Base-by-base conservation (phyloP, 176 grass and related monocot species). In the Secale cereale region DNA sequence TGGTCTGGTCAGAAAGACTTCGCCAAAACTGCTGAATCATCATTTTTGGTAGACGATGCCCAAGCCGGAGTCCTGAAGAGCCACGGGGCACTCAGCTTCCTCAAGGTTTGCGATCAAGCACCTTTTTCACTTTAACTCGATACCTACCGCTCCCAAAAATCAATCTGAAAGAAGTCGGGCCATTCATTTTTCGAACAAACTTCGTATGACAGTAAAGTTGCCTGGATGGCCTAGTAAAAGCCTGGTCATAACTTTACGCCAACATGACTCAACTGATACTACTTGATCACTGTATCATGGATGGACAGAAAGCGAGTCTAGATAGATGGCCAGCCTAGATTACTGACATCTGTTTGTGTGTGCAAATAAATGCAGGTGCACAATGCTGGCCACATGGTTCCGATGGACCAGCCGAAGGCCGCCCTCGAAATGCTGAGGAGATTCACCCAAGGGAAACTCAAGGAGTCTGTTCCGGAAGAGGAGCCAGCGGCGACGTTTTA, bases 311-410 rank as follows among this genome's bases (percentile, higher is more conserved):
- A 60, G 35, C 30, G 39, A 20, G 8, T 52, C 16, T 19, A 0
- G 7, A 43, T 50, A 25, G 32, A 74, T 50, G 45, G 0, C 19
- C n/a, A 28, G 41, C 27, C 57, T 81, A 60, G 61, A 76, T 16
- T 61, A 19, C 82, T 45, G 0, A 73, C 28, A 45, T 61, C 27
- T 20, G 46, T 78, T 72, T 76, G 75, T 80, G n/a, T 52, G 36
- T 61, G 56, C 60, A 36, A 52, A 84, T 64, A 81, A 40, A 83
- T 63, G 67, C 84, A 98, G 93, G 86, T 98, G 62, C 90, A 94
- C 66, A 91, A 98, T 91, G 93, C 97, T 5, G 97, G 91, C 26
- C 93, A 98, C 84, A 94, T 98, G 97, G 97, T 98, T 50, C 97
- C 93, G 22, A 98, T 98, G 97, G 97, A 98, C 85, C 97, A 98